Conservation (phyloP, 768 basidiomycete genomes). For the Serendipita vermifera region DNA sequence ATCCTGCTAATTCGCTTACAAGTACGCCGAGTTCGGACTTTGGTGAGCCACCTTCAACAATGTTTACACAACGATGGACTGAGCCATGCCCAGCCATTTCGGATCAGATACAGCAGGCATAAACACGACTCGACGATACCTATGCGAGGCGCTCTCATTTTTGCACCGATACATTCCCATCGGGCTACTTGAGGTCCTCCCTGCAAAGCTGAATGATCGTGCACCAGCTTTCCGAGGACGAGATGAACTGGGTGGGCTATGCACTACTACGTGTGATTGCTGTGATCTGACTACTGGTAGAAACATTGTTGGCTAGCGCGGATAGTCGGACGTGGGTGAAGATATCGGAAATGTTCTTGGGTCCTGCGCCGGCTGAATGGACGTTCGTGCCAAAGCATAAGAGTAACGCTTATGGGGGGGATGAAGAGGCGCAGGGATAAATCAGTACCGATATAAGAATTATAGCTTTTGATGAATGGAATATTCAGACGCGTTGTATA, state of each 20-base stretch:
- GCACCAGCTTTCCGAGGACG: conserved; percentile 79
- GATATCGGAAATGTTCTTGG: conserved; percentile 91
- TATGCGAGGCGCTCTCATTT: conserved; percentile 92
- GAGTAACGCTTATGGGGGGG: conserved; percentile 56
- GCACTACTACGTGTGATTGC: not conserved
- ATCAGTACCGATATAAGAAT: too few relatives aligned
- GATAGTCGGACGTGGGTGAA: conserved; percentile 82
- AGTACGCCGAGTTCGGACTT: conserved; percentile 83
- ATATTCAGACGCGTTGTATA: too few relatives aligned
- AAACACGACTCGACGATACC: conserved; percentile 81
- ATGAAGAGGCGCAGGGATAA: conserved; percentile 44
- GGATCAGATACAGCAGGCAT: conserved; percentile 81
- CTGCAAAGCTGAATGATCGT: conserved; percentile 77
- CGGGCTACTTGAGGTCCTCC: conserved; percentile 73
- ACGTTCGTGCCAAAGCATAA: conserved; percentile 88
- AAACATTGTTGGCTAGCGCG: conserved; percentile 69
- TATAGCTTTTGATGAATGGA: too few relatives aligned
- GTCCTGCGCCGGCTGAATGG: conserved; percentile 72
- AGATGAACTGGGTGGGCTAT: conserved; percentile 72
- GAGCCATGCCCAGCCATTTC: conserved; percentile 44
- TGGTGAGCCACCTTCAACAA: conserved; percentile 33
- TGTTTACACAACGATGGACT: conserved; percentile 10
- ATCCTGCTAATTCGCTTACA: conserved; percentile 2
- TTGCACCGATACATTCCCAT: conserved; percentile 93
- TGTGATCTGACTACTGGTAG: conserved; percentile 26